phyloP scores from a whole-genome alignment of 75 land plant species.

The Ceratopteris richardii region DNA sequence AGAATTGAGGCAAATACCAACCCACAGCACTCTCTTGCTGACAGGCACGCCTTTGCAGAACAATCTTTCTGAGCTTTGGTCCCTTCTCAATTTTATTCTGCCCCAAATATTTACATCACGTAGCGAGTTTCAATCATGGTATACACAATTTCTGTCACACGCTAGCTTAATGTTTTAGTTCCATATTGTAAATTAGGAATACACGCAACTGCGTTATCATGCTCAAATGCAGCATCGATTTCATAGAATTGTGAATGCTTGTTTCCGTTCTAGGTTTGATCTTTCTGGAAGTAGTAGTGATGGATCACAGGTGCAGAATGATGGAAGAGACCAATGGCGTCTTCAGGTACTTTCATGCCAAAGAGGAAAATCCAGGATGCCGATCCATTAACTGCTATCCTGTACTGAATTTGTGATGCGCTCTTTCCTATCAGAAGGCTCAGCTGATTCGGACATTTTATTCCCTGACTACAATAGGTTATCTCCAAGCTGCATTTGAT shows the following conservation, averaged over 20 bases:
- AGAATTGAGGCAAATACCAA: conserved; percentile 56
- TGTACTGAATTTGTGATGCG: background rate
- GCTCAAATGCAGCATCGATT: too few relatives aligned
- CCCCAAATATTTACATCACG: conserved; percentile 90
- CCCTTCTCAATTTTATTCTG: conserved; percentile 83
- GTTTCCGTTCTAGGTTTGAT: conserved; percentile 55
- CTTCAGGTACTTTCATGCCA: conserved; percentile 33
- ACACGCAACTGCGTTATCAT: too few relatives aligned
- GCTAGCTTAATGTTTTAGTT: too few relatives aligned
- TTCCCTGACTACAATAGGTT: conserved; percentile 60
- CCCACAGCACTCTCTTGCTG: conserved; percentile 73
- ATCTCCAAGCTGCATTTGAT: conserved; percentile 72
- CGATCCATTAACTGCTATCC: background rate
- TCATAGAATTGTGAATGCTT: background rate
- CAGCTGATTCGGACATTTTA: background rate
- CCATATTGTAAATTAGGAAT: too few relatives aligned
- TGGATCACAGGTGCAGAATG: conserved; percentile 47
- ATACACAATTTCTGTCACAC: conserved; percentile 7
- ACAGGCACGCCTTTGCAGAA: conserved; percentile 96
- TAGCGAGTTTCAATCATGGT: conserved; percentile 76
- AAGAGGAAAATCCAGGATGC: background rate
- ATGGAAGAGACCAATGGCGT: conserved; percentile 56
- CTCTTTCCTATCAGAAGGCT: background rate
- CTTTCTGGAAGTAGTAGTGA: conserved; percentile 45
- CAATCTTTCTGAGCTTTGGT: conserved; percentile 94